Evolutionary conservation across 148 eudicot species (phyloP), one percentile per base, ranked within the genome.

Genomic region (Silene uniflora): DNA sequence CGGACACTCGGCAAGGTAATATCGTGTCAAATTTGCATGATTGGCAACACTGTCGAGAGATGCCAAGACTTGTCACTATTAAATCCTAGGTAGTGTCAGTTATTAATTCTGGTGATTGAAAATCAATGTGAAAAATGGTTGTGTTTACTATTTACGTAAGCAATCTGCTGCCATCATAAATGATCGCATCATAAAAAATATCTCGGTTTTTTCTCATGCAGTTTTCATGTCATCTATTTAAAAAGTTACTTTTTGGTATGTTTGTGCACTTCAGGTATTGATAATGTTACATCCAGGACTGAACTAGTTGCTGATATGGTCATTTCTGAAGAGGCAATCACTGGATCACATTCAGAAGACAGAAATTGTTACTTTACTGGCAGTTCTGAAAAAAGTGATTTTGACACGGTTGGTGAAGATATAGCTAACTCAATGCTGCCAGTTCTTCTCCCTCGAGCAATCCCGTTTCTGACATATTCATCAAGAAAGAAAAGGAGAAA

Each of bases 381-480:
- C 72, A 73, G 67, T 82, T 85, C 89, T 78, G 88, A 86, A 69
- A 88, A 81, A 74, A 82, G 81, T 76, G 90, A 86, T 76, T 69
- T 69, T 80, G 94, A 95, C 86, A 86, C 90, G 63, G 83, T 80
- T 83, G 95, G 85, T 75, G 87, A 89, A 29, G 97, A 94, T 49
- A 84, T 87, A 69, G 62, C 87, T 65, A 86, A 85, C 64, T 87
- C 97, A 77, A 95, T 95, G 97, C 85, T 92, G 90, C 60, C 89
- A 62, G 13, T 90, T 84, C 84, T 92, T 77, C 96, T 92, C 80
- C 99, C 99, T 44, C 86, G 78, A 78, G 94, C 99, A 69, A 72
- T 90, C 79, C 99, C 99, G 73, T 85, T 90, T 75, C 88, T 92
- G 69, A 92, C 78, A 66, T 92, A 87, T 76, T 85, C 88, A 78